Evolutionary conservation across 148 eudicot genomes (phyloP), one percentile per base, ranked within the genome.

Genomic region (Chenopodium quinoa): DNA sequence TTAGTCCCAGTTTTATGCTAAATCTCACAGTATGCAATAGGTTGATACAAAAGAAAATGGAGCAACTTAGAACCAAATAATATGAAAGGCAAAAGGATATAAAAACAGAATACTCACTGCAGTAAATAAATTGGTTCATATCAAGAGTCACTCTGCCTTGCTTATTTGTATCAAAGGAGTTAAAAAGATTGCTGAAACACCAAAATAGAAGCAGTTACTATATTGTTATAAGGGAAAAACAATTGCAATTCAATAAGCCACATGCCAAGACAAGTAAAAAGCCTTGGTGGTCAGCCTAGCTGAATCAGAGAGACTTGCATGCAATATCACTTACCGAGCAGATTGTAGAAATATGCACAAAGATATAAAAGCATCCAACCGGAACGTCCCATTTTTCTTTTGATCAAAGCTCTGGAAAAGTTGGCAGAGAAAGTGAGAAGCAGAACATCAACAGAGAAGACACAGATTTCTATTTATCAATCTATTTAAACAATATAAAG

Each of bases 121-220:
- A 94, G 88, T 92, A 94, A 68, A 91, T 78, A 76, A 94, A 94
- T 78, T 94, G 98, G 83, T 94, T 94, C 75, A 92, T 90, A 83
- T 94, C 98, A 77, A 94, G 98, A 81, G 92, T 89, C 79, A 94
- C 92, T 84, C 93, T 87, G 83, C 97, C 97, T 85, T 92, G 92
- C 85, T 91, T 94, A 82, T 88, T 89, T 31, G 97, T 90, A 83
- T 94, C 97, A 70, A 94, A 94, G 47, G 98, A 94, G 86, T 90
- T 90, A 76, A 94, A 94, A 79, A 94, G 87, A 86, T 94, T 94
- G 90, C 98, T 94, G 88, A 79, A 76, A 85, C 27, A 4, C 10
- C 63, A 81, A 65, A 25, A 75, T 23, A 80, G 64, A 75, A 32
- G 34, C 37, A 10, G 27, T 60, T 12, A 69, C 4, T 23, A 29